Evolutionary conservation across 805 yeast genomes (phyloP).

Genomic region (Metschnikowia matae): DNA sequence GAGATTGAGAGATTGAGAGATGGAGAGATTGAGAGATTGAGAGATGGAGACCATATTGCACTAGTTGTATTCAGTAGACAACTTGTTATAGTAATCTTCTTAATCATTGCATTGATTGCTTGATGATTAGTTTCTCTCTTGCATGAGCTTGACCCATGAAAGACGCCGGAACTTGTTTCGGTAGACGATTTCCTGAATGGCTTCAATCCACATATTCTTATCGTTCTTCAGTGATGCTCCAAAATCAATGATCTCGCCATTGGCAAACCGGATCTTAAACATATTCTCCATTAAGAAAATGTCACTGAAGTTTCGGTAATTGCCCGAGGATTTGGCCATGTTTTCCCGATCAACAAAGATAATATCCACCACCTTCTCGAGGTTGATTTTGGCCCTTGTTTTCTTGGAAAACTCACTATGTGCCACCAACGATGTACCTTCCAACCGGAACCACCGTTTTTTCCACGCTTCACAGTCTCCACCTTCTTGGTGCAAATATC

Average conservation of each 20-base stretch:
- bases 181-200: slow-evolving; percentile 53
- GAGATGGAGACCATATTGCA: too few species aligned
- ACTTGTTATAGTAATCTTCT: too few species aligned
- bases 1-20: too few species aligned
- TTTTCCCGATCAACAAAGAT: slow-evolving; percentile 41
- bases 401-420: slow-evolving; percentile 66
- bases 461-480: slow-evolving; percentile 80
- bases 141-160: slow-evolving; percentile 54
- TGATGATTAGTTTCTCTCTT: slow-evolving; percentile 17
- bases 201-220: slow-evolving; percentile 61
- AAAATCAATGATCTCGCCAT: slow-evolving; percentile 79
- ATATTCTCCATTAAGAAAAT: slow-evolving; percentile 65
- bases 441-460: slow-evolving; percentile 68
- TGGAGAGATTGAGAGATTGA: too few species aligned
- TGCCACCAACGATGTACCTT: slow-evolving; percentile 69
- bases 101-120: too few species aligned
- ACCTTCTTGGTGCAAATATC: slow-evolving; percentile 82
- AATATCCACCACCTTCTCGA: slow-evolving; percentile 60
- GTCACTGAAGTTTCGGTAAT: slow-evolving; percentile 65
- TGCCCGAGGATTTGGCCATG: slow-evolving; percentile 22
- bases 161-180: slow-evolving; percentile 56
- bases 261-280: slow-evolving; percentile 68
- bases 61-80: too few species aligned
- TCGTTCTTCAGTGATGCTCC: slow-evolving; percentile 71
- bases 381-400: slow-evolving; percentile 71